Conservation (phyloP, 148 eudicot genomes). For the Tetragonia tetragonoides region DNA sequence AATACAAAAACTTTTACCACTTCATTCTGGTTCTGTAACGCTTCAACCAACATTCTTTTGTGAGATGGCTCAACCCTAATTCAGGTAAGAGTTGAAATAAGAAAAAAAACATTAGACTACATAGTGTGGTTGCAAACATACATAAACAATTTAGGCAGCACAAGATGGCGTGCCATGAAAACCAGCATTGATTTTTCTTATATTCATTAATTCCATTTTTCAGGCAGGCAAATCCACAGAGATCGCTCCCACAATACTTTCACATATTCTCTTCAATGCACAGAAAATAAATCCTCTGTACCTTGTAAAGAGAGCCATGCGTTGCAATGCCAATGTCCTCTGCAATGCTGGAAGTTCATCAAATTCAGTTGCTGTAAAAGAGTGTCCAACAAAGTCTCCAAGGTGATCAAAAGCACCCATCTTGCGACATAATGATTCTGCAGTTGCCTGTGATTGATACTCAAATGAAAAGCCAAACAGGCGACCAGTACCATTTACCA, state of each 20-base stretch:
- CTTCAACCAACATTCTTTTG: constrained; percentile 97
- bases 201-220: not conserved
- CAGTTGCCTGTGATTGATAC: constrained; percentile 59
- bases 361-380: constrained; percentile 97
- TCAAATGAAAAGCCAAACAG: constrained; percentile 20
- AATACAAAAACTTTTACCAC: constrained; percentile 51
- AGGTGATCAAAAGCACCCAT: constrained; percentile 94
- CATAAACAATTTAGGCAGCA: not conserved
- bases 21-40: constrained; percentile 94
- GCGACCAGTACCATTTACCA: not conserved
- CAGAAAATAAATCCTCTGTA: constrained; percentile 25
- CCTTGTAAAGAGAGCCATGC: constrained; percentile 87
- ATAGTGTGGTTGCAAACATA: not conserved
- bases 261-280: not conserved
- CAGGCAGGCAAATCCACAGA: not conserved
- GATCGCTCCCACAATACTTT: no score
- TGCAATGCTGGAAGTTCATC: constrained; percentile 93
- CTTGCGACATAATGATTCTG: constrained; percentile 86
- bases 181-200: not conserved
- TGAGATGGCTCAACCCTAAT: constrained; percentile 98
- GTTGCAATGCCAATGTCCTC: constrained; percentile 81
- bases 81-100: constrained; percentile 1
- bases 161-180: not conserved
- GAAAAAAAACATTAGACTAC: not conserved
- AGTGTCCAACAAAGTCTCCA: constrained; percentile 72